Percentiles rank a stretch among this genome's conserved stretches.
These are phyloP conservation scores for Tritrichomonas musculus DNA, from an alignment of 208 protist species.

Conservation along the genomic window DNA sequence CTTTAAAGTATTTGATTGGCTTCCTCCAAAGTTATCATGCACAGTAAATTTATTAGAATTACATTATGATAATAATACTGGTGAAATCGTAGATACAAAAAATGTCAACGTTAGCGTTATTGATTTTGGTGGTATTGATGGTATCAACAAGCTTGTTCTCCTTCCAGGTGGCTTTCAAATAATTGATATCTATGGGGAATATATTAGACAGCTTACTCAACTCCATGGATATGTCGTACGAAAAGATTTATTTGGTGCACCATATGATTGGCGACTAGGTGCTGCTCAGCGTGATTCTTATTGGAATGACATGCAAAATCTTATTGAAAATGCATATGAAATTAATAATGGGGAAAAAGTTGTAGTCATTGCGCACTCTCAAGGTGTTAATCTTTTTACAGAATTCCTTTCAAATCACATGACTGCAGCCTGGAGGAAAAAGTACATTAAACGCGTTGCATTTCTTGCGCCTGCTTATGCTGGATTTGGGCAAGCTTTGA, in stretches of 20 bases:
- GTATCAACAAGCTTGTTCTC: neutral
- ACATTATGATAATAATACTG: too few relatives aligned
- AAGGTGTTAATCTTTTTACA: neutral
- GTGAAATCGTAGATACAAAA: too few relatives aligned
- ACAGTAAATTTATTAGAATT: too few relatives aligned
- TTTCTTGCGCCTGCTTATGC: neutral
- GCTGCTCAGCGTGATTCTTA: too few relatives aligned
- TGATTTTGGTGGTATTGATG: neutral
- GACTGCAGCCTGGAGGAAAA: neutral
- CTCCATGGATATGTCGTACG: neutral
- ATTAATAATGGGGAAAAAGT: neutral
- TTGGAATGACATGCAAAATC: neutral
- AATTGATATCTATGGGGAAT: neutral
- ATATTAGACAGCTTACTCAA: neutral
- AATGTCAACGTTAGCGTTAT: too few relatives aligned
- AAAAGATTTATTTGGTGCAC: conserved; percentile 4
- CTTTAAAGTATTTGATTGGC: too few relatives aligned
- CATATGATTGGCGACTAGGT: neutral
- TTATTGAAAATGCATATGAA: neutral
- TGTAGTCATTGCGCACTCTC: neutral
- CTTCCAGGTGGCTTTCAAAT: neutral
- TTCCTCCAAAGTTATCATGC: too few relatives aligned
- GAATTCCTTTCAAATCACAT: neutral
- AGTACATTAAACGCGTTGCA: neutral
- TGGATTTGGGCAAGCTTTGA: neutral